Evolutionary conservation across 345 rosid genomes (phyloP).

Genomic region (Psidium friedrichsthalianum): DNA sequence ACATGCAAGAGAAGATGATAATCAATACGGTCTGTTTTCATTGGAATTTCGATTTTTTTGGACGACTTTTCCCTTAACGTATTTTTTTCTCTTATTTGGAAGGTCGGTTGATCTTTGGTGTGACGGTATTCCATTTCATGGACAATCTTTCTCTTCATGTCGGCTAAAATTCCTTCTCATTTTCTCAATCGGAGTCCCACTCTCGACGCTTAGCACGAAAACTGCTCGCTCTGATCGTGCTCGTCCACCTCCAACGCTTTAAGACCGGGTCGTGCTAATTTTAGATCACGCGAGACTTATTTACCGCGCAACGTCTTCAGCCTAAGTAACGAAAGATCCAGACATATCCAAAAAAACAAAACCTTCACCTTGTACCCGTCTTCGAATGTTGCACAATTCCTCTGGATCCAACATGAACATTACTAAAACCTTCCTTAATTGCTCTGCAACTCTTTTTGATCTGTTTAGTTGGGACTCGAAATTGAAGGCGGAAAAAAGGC

Average conservation of each 20-base stretch:
- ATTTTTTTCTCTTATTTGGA: background rate
- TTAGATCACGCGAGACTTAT: too few relatives aligned
- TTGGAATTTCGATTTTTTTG: background rate
- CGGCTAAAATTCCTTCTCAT: background rate
- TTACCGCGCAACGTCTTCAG: too few relatives aligned
- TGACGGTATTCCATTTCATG: background rate
- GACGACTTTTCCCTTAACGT: background rate
- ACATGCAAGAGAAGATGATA: background rate
- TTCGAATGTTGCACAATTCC: background rate
- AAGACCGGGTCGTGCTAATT: too few relatives aligned
- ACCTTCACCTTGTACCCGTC: background rate
- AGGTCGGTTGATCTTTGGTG: background rate
- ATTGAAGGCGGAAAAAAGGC: background rate
- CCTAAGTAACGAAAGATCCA: too few relatives aligned
- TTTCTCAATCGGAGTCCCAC: background rate
- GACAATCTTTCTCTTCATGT: background rate
- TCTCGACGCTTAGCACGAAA: background rate
- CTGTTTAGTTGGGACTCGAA: background rate
- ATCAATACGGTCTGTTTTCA: background rate
- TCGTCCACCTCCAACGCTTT: background rate
- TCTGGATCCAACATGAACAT: background rate
- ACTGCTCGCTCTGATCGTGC: background rate
- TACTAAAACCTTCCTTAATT: background rate
- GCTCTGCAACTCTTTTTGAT: background rate
- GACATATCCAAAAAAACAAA: background rate